phyloP scores from a whole-genome alignment of 352 stramenopile genomes.

The Phytophthora melonis region DNA sequence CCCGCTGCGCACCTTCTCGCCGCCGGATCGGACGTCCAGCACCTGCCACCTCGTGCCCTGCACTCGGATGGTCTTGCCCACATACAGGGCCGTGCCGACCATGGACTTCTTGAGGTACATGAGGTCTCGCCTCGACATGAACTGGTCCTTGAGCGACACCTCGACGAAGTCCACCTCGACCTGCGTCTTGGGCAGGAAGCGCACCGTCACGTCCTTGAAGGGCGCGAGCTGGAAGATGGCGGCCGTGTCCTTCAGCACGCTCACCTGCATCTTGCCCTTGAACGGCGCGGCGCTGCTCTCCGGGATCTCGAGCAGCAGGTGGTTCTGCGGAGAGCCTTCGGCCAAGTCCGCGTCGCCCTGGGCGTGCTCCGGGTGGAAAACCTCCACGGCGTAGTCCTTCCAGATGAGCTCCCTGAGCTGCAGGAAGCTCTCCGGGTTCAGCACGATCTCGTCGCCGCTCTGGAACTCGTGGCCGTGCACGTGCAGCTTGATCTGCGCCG shows the following conservation, averaged over 20 bases:
- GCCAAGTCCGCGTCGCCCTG: conserved; percentile 32
- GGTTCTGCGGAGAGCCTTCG: conserved; percentile 56
- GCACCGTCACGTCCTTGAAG: conserved; percentile 86
- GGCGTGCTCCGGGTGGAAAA: conserved; percentile 66
- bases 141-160: conserved; percentile 92
- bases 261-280: conserved; percentile 84
- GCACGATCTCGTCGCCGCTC: conserved; percentile 79
- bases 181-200: conserved; percentile 79
- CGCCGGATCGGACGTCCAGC: conserved; percentile 91
- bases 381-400: conserved; percentile 85
- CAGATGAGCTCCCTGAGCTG: conserved; percentile 70
- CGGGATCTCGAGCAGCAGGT: conserved; percentile 84
- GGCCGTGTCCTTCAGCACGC: conserved; percentile 85
- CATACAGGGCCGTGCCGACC: conserved; percentile 73
- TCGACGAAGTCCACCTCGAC: conserved; percentile 92
- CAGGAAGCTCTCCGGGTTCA: conserved; percentile 87
- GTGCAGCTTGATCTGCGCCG: conserved; percentile 80
- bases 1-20: conserved; percentile 90
- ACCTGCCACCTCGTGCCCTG: conserved; percentile 85
- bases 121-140: conserved; percentile 92
- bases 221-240: conserved; percentile 74
- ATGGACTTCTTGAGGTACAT: conserved; percentile 87
- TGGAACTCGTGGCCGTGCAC: conserved; percentile 88
- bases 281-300: conserved; percentile 69
- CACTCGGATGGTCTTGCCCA: conserved; percentile 81